Evolutionary conservation across 768 basidiomycete species (phyloP).

Genomic region (Ramaria sp.): DNA sequence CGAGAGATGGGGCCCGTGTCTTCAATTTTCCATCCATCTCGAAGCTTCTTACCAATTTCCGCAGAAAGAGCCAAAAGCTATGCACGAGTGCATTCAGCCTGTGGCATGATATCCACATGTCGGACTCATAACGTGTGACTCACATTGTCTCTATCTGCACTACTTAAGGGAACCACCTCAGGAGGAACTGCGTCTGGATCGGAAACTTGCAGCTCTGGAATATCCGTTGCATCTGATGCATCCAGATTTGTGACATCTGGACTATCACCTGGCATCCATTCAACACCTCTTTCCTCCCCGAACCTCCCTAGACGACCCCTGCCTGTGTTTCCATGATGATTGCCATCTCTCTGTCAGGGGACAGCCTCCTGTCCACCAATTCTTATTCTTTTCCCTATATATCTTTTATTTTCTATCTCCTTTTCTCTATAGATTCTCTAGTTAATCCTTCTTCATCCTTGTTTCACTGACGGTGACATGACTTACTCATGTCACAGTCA

Average conservation of each 20-base stretch:
- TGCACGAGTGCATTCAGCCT: neutral
- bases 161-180: neutral
- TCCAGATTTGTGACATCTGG: neutral
- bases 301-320: slow-evolving; percentile 7
- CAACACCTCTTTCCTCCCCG: slow-evolving; percentile 7
- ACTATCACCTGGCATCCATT: neutral
- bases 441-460: no score
- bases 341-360: no score
- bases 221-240: neutral
- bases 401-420: no score
- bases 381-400: no score
- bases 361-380: no score
- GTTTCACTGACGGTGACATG: no score
- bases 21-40: slow-evolving; percentile 9
- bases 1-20: slow-evolving; percentile 7
- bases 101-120: neutral
- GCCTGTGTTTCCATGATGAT: neutral
- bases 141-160: neutral
- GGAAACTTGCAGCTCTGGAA: neutral
- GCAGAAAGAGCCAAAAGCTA: slow-evolving; percentile 5
- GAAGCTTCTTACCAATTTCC: neutral
- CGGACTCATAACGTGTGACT: neutral
- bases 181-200: neutral
- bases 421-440: no score
- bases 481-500: no score